These are phyloP conservation scores for Penicillium cosmopolitanum DNA, from an alignment of 495 filamentous ascomycete genomes.

Conservation along the genomic window DNA sequence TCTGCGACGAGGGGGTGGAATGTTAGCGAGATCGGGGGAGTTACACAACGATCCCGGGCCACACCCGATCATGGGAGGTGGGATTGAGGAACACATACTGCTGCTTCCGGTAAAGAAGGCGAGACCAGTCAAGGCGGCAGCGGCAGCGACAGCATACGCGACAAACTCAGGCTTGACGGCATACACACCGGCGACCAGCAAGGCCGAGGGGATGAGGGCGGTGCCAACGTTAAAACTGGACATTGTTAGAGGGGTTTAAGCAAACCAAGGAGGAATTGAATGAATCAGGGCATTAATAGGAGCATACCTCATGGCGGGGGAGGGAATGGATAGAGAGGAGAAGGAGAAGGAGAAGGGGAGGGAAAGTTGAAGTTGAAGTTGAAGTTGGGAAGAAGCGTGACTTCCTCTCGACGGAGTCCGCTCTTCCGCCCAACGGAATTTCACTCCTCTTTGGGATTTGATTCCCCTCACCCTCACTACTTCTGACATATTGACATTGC, in stretches of 20 bases:
- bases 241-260: conserved; percentile 15
- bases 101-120: conserved; percentile 26
- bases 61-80: background rate
- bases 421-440: conserved; percentile 32
- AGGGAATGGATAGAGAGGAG: conserved; percentile 13
- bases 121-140: conserved; percentile 20
- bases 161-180: conserved; percentile 80
- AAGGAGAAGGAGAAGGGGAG: conserved; percentile 2
- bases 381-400: background rate
- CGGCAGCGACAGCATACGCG: conserved; percentile 64
- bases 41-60: background rate
- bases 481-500: background rate
- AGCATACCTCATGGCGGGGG: conserved; percentile 42
- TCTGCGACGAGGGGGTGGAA: conserved; percentile 44
- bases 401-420: conserved; percentile 1
- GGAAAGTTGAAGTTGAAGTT: background rate
- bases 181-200: conserved; percentile 74
- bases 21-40: conserved; percentile 16
- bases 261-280: background rate
- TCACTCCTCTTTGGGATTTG: conserved; percentile 43
- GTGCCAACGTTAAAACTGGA: conserved; percentile 61
- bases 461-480: conserved; percentile 46
- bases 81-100: conserved; percentile 23
- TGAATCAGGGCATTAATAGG: background rate
- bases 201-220: conserved; percentile 82